Conservation (phyloP, 371 early-diverging fungal genomes). For the Apophysomyces trapeziformis region DNA sequence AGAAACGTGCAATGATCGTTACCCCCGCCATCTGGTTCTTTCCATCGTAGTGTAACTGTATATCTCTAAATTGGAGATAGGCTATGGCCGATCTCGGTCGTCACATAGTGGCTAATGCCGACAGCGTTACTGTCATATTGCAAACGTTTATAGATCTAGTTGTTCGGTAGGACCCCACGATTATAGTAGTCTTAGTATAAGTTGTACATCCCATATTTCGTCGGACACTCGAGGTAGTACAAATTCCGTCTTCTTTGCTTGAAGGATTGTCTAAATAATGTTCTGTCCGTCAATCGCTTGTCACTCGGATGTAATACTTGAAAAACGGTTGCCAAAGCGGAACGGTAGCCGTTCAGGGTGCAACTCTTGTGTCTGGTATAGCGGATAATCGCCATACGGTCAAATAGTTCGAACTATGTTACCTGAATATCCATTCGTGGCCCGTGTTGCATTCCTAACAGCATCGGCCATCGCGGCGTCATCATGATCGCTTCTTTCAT, state of each 20-base stretch:
- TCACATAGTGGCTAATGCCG: constrained; percentile 24
- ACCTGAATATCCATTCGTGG: background rate
- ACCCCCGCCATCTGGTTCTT: background rate
- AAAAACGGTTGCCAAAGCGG: background rate
- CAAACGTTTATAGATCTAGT: constrained; percentile 5
- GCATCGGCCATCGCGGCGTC: constrained; percentile 5
- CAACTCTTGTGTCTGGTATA: constrained; percentile 4
- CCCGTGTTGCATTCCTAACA: background rate
- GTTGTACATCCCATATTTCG: background rate
- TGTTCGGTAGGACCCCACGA: background rate
- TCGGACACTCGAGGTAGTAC: background rate
- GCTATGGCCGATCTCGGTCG: constrained; percentile 24
- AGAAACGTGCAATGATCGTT: background rate
- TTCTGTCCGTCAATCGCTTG: background rate
- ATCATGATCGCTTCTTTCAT: constrained; percentile 6
- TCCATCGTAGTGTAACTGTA: background rate
- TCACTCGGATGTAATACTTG: background rate
- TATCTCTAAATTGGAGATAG: constrained; percentile 20
- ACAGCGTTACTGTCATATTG: constrained; percentile 22
- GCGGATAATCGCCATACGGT: constrained; percentile 30
- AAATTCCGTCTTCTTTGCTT: background rate
- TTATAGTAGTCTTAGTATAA: background rate
- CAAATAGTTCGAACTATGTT: constrained; percentile 1
- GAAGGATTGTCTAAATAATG: background rate
- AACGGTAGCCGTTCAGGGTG: background rate